Evolutionary conservation across 805 yeast species (phyloP).

Genomic region (Suhomyces tanzawaensis): DNA sequence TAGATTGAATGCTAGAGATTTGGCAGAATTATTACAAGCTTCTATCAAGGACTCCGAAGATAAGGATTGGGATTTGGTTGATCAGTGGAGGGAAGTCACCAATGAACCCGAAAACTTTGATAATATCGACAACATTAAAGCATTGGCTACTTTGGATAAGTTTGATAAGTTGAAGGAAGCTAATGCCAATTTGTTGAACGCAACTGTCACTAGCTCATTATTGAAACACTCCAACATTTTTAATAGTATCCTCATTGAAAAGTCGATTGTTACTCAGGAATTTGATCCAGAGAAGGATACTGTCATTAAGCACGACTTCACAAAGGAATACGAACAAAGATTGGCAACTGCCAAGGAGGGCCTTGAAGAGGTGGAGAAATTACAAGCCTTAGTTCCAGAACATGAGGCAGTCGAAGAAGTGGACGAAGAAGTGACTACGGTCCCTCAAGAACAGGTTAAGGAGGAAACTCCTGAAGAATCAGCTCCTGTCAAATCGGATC

Average conservation of each 20-base stretch:
- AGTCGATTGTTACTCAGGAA: neutral
- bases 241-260: conserved; percentile 9
- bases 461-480: conserved; percentile 1
- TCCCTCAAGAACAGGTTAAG: conserved; percentile 2
- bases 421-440: conserved; percentile 2
- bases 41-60: conserved; percentile 33
- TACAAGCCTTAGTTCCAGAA: conserved; percentile 6
- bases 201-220: conserved; percentile 1
- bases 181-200: conserved; percentile 10
- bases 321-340: conserved; percentile 15
- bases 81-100: conserved; percentile 18
- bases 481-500: conserved; percentile 13
- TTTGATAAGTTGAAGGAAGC: conserved; percentile 11
- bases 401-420: conserved; percentile 7
- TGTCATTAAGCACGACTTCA: conserved; percentile 17
- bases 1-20: conserved; percentile 52
- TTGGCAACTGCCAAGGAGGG: conserved; percentile 11
- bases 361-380: conserved; percentile 11
- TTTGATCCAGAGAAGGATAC: conserved; percentile 7
- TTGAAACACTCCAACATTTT: conserved; percentile 16
- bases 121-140: conserved; percentile 17
- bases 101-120: conserved; percentile 9
- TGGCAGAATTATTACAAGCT: conserved; percentile 56
- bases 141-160: conserved; percentile 2
- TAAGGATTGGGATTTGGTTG: conserved; percentile 38